Percentiles rank a stretch among this genome's conserved stretches.
Evolutionary conservation across 192 early-diverging fungal species (phyloP).

Genomic region (Coemansia erecta): DNA sequence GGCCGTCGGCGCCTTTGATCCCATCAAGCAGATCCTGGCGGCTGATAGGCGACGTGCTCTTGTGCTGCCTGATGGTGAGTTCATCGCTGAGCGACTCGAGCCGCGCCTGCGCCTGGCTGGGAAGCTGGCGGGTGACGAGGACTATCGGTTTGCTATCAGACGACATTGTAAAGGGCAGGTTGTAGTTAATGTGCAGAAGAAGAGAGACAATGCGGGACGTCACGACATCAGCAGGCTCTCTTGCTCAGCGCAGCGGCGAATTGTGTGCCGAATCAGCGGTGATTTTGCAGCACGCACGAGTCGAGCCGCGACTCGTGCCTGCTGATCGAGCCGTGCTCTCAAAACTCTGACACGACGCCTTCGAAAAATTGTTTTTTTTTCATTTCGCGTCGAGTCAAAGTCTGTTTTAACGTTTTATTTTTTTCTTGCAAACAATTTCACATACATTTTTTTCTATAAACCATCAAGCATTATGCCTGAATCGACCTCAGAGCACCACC

Average conservation of each 20-base stretch:
- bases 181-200: neutral
- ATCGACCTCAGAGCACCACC: constrained; percentile 9
- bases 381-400: too few relatives aligned
- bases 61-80: constrained; percentile 60
- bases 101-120: constrained; percentile 49
- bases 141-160: constrained; percentile 22
- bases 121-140: constrained; percentile 56
- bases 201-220: neutral
- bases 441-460: neutral
- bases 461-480: constrained; percentile 15
- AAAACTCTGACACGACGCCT: neutral
- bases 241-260: too few relatives aligned
- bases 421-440: neutral
- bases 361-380: neutral
- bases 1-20: constrained; percentile 53
- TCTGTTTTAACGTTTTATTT: neutral
- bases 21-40: constrained; percentile 53
- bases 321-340: too few relatives aligned
- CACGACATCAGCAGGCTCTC: too few relatives aligned
- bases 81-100: constrained; percentile 42
- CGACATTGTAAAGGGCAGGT: constrained; percentile 2
- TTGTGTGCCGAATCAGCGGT: too few relatives aligned
- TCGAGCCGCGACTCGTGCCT: too few relatives aligned
- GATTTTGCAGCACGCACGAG: too few relatives aligned
- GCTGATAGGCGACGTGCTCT: constrained; percentile 50